Evolutionary conservation across 129 eudicot species (phyloP).

Genomic region (Erigeron canadensis): DNA sequence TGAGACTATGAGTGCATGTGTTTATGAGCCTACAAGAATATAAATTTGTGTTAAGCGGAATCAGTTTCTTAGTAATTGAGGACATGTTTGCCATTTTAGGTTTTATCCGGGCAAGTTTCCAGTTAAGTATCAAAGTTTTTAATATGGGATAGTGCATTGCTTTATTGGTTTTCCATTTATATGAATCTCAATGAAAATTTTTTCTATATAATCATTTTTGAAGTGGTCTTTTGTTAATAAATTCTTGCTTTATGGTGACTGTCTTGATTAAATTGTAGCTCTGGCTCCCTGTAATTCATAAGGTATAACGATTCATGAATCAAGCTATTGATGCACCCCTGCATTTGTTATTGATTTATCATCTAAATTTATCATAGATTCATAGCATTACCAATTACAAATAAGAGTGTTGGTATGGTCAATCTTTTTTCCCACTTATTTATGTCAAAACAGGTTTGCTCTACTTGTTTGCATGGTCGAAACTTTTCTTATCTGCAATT

Average conservation of each 20-base stretch:
- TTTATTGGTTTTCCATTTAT: not conserved
- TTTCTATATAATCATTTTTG: no score
- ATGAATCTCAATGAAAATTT: not conserved
- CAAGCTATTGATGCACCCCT: conserved; percentile 14
- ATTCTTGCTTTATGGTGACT: not conserved
- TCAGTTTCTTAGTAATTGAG: not conserved
- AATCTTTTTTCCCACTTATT: not conserved
- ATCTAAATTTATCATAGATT: conserved; percentile 5
- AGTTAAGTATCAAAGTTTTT: not conserved
- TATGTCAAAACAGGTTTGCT: not conserved
- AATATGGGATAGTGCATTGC: not conserved
- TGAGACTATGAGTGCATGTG: conserved; percentile 3
- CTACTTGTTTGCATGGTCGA: conserved; percentile 4
- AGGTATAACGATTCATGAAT: not conserved
- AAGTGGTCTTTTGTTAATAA: not conserved
- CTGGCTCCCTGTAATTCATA: not conserved
- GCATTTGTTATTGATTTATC: not conserved
- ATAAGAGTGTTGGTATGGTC: not conserved
- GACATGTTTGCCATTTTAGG: not conserved
- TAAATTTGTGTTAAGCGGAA: not conserved
- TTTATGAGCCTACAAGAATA: not conserved
- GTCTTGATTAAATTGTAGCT: not conserved
- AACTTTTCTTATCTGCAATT: not conserved
- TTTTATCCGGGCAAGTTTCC: not conserved
- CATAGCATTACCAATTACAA: not conserved